phyloP scores from a whole-genome alignment of 768 basidiomycete species.

The Amanita brunnescens region DNA sequence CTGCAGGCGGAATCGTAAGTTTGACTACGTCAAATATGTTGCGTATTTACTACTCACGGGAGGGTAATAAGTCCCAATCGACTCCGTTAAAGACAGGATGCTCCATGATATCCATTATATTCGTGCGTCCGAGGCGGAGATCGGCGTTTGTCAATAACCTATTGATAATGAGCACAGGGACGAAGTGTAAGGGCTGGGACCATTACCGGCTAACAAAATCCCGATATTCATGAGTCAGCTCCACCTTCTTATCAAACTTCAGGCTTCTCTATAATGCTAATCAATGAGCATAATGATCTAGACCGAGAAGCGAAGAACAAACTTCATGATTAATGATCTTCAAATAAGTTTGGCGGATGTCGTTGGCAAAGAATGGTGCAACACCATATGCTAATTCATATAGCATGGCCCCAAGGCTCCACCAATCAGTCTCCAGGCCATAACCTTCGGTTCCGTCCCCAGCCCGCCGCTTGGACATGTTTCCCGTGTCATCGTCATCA shows the following conservation, averaged over 20 bases:
- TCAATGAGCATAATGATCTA: slow-evolving; percentile 6
- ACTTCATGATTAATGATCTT: slow-evolving; percentile 76
- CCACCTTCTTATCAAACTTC: slow-evolving; percentile 38
- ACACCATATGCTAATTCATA: slow-evolving; percentile 83
- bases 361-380: too few relatives aligned
- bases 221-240: slow-evolving; percentile 40
- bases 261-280: slow-evolving; percentile 49
- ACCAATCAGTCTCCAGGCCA: slow-evolving; percentile 91
- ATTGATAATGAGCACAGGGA: slow-evolving; percentile 9
- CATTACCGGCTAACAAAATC: slow-evolving; percentile 48
- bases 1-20: slow-evolving; percentile 21
- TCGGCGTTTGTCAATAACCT: slow-evolving; percentile 59
- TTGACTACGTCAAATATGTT: not conserved
- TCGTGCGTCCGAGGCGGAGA: slow-evolving; percentile 53
- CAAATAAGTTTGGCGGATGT: slow-evolving; percentile 73
- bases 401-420: too few relatives aligned
- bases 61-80: slow-evolving; percentile 45
- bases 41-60: slow-evolving; percentile 31
- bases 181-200: not conserved
- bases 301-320: slow-evolving; percentile 8
- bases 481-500: slow-evolving; percentile 28
- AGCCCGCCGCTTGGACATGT: slow-evolving; percentile 6
- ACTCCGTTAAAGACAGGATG: slow-evolving; percentile 56
- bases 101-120: slow-evolving; percentile 51
- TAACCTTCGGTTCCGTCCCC: slow-evolving; percentile 40